Evolutionary conservation across 2,329 filamentous ascomycete genomes (phyloP).

Genomic region (Penicillium expansum): DNA sequence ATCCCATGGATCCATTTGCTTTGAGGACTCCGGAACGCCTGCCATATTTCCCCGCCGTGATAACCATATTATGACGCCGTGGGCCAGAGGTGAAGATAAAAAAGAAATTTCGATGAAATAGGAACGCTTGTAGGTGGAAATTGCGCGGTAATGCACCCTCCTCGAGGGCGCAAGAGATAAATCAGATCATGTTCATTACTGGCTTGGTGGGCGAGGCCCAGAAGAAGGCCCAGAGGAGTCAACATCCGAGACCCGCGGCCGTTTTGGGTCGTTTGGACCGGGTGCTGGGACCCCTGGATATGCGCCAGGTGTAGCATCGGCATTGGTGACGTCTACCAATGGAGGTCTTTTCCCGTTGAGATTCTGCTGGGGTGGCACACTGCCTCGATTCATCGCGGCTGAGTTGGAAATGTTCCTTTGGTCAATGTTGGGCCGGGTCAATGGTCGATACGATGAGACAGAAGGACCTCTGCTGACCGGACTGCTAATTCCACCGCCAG

Average conservation of each 20-base stretch:
- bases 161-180: background rate
- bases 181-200: constrained; percentile 5
- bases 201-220: constrained; percentile 7
- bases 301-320: constrained; percentile 19
- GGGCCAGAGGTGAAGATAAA: background rate
- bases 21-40: background rate
- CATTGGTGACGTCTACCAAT: constrained; percentile 47
- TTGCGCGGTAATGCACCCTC: background rate
- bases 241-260: constrained; percentile 27
- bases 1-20: background rate
- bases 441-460: constrained; percentile 45
- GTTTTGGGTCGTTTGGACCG: constrained; percentile 33
- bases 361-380: constrained; percentile 29
- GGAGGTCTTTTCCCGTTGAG: constrained; percentile 44
- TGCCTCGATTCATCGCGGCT: constrained; percentile 18
- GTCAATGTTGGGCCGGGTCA: constrained; percentile 43
- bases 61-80: background rate
- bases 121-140: background rate
- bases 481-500: constrained; percentile 29
- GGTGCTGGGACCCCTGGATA: constrained; percentile 24
- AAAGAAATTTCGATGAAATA: background rate
- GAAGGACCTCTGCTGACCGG: constrained; percentile 36
- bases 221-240: constrained; percentile 7
- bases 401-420: constrained; percentile 22
- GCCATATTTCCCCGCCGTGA: background rate